Conservation (phyloP, 441 rosid genomes). For the Corymbia calophylla region DNA sequence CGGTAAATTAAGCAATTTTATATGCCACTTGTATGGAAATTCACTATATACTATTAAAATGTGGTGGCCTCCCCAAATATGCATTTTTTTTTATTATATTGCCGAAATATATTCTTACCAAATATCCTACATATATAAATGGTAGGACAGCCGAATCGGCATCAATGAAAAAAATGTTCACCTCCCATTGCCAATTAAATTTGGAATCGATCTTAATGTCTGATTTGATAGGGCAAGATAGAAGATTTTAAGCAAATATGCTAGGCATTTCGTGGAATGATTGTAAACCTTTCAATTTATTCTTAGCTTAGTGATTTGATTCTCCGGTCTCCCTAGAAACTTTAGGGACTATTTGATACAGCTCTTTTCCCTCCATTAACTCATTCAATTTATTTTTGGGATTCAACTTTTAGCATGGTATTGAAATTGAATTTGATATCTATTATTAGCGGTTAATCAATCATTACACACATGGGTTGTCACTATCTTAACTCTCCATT, state of each 20-base stretch:
- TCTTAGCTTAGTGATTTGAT: neutral
- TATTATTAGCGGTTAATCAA: neutral
- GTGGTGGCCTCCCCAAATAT: neutral
- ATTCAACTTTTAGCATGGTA: neutral
- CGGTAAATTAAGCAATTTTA: neutral
- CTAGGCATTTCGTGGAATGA: neutral
- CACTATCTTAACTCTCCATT: neutral
- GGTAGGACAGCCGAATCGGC: neutral
- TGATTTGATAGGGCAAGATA: neutral
- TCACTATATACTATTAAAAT: neutral
- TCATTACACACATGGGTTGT: neutral
- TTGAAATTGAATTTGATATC: fast-evolving
- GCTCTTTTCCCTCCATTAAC: neutral
- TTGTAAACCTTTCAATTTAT: neutral
- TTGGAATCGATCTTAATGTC: neutral
- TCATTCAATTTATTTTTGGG: neutral
- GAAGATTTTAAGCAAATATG: neutral
- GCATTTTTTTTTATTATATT: neutral
- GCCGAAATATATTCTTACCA: neutral
- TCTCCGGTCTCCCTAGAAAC: neutral
- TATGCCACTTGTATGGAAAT: neutral
- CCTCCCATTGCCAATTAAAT: neutral
- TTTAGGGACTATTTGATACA: neutral
- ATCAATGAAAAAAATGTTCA: neutral
- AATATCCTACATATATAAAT: neutral